Evolutionary conservation across 192 early-diverging fungal genomes (phyloP).

Genomic region (Mortierella alpina): DNA sequence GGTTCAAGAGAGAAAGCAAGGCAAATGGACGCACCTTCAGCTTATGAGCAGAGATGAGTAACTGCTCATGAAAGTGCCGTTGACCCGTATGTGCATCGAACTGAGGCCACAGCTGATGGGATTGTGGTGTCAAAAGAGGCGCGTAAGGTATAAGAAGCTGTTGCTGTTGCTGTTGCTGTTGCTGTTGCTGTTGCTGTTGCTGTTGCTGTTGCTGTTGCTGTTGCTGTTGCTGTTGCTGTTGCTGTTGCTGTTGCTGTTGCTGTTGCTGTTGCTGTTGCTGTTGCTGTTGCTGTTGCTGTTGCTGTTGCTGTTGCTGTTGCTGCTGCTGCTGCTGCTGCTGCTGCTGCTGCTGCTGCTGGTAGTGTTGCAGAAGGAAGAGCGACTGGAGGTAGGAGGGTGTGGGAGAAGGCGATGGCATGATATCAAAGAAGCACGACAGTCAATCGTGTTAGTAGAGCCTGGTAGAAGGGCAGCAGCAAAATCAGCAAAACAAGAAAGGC

Average conservation of each 20-base stretch:
- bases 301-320: too few relatives aligned
- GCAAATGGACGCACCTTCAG: constrained; percentile 21
- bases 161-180: constrained; percentile 5
- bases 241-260: constrained; percentile 18
- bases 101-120: neutral
- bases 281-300: constrained; percentile 1
- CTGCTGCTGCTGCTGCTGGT: constrained; percentile 22
- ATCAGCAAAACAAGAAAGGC: too few relatives aligned
- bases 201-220: constrained; percentile 26
- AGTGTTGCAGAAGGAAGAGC: constrained; percentile 31
- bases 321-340: constrained; percentile 21
- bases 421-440: too few relatives aligned
- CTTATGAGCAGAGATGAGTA: constrained; percentile 22
- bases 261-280: constrained; percentile 5
- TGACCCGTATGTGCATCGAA: too few relatives aligned
- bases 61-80: constrained; percentile 15
- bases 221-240: constrained; percentile 28
- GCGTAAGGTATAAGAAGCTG: too few relatives aligned
- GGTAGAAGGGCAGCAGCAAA: too few relatives aligned
- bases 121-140: neutral
- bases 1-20: neutral
- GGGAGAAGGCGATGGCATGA: constrained; percentile 40
- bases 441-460: too few relatives aligned
- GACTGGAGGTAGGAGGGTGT: constrained; percentile 23
- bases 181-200: constrained; percentile 14